Conservation (phyloP, 192 early-diverging fungal genomes). For the Rhizophagus prolifer region DNA sequence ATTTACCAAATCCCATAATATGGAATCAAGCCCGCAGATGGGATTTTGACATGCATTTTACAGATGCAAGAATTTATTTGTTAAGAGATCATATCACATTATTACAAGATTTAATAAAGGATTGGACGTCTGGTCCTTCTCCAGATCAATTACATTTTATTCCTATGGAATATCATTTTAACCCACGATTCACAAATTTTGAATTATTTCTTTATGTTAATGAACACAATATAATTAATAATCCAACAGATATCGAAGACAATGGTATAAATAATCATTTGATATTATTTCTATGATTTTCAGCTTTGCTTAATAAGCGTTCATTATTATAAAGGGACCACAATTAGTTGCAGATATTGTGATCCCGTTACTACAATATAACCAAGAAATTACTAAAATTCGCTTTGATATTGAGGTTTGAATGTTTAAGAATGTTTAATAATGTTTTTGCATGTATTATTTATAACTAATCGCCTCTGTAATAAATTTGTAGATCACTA, state of each 20-base stretch:
- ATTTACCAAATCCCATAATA: constrained; percentile 59
- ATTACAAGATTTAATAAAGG: constrained; percentile 69
- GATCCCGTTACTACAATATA: constrained; percentile 59
- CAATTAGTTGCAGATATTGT: constrained; percentile 41
- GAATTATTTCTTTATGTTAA: constrained; percentile 68
- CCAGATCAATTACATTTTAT: constrained; percentile 62
- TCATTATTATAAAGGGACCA: constrained; percentile 45
- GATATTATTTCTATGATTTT: neutral
- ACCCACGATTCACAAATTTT: constrained; percentile 49
- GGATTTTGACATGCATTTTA: constrained; percentile 56
- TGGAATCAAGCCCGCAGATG: constrained; percentile 75
- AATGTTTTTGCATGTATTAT: neutral
- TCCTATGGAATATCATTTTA: constrained; percentile 64
- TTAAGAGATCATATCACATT: constrained; percentile 74
- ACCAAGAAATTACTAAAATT: constrained; percentile 54
- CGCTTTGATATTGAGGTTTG: constrained; percentile 54
- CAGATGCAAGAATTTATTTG: constrained; percentile 53
- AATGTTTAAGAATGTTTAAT: neutral
- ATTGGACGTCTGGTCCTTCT: constrained; percentile 60
- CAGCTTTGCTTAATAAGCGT: constrained; percentile 36
- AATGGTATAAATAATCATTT: constrained; percentile 54
- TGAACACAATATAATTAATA: constrained; percentile 75
- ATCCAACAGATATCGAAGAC: constrained; percentile 66
- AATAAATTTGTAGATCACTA: constrained; percentile 39
- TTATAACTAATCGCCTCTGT: neutral